Conservation (phyloP, 2,329 filamentous ascomycete species). For the Elsinoe necatrix region DNA sequence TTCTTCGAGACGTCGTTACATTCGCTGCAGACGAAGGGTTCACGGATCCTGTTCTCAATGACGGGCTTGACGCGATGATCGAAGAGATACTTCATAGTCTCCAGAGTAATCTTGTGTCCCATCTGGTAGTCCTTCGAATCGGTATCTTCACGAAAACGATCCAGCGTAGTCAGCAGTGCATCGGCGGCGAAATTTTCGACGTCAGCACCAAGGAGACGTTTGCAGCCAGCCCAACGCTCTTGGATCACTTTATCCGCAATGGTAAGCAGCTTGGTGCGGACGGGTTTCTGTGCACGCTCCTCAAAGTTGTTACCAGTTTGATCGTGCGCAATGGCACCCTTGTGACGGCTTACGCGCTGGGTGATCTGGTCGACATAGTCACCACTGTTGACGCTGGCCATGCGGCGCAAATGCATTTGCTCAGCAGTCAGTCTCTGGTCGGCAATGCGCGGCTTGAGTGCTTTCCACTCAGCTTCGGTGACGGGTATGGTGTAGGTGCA, state of each 20-base stretch:
- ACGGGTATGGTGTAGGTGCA: slow-evolving; percentile 61
- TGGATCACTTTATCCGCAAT: slow-evolving; percentile 64
- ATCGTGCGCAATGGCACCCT: slow-evolving; percentile 24
- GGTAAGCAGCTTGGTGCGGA: slow-evolving; percentile 55
- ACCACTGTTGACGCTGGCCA: slow-evolving; percentile 29
- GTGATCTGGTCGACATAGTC: slow-evolving; percentile 14
- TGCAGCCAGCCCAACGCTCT: slow-evolving; percentile 56
- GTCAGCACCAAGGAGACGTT: slow-evolving; percentile 54
- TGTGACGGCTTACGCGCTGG: background rate
- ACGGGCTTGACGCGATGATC: slow-evolving; percentile 65
- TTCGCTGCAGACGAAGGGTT: slow-evolving; percentile 64
- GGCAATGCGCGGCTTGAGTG: slow-evolving; percentile 58
- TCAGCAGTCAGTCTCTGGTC: slow-evolving; percentile 59
- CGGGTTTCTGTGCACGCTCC: slow-evolving; percentile 60
- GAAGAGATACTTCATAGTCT: slow-evolving; percentile 82
- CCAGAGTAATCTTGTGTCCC: slow-evolving; percentile 41
- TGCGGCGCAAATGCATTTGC: slow-evolving; percentile 44
- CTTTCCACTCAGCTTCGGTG: slow-evolving; percentile 60
- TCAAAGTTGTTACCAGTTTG: slow-evolving; percentile 59
- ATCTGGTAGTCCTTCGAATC: slow-evolving; percentile 28
- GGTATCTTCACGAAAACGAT: slow-evolving; percentile 21
- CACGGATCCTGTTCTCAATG: slow-evolving; percentile 58
- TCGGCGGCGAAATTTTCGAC: slow-evolving; percentile 63
- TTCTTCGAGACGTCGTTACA: slow-evolving; percentile 53
- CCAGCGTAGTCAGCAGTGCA: slow-evolving; percentile 46